These are phyloP conservation scores for Paramecium pentaurelia DNA, from an alignment of 73 alveolate genomes.

Conservation along the genomic window DNA sequence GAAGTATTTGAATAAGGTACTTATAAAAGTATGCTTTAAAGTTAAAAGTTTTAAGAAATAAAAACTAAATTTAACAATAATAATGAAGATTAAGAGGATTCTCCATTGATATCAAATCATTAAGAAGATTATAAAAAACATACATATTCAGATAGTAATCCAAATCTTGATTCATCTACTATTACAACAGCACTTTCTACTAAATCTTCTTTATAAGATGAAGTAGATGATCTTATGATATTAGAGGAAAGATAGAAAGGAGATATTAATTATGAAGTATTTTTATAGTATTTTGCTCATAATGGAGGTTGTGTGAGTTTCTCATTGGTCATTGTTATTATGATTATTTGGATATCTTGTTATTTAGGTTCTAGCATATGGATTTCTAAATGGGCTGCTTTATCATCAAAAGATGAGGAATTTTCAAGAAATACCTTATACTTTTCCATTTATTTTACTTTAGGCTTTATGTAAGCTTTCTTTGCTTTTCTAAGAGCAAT, in stretches of 20 bases:
- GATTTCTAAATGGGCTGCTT: background rate
- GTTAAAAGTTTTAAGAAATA: background rate
- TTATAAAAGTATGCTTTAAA: background rate
- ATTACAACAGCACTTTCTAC: constrained; percentile 33
- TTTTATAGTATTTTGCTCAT: background rate
- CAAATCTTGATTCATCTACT: background rate
- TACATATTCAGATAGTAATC: background rate
- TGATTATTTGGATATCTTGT: background rate
- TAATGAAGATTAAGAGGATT: background rate
- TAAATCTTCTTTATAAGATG: constrained; percentile 39
- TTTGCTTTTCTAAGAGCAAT: background rate
- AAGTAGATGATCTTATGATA: background rate
- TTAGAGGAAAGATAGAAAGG: constrained; percentile 12
- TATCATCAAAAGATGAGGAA: background rate
- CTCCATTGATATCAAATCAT: constrained; percentile 71
- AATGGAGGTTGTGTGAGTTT: background rate
- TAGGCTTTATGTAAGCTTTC: background rate
- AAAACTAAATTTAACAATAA: background rate
- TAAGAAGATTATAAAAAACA: constrained; percentile 74
- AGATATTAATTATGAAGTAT: background rate
- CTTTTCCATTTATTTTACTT: background rate
- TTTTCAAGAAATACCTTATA: background rate
- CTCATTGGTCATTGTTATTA: background rate
- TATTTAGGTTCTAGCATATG: constrained; percentile 20
- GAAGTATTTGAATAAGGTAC: constrained; percentile 62